Evolutionary conservation across 805 yeast species (phyloP), one percentile per base, ranked within the genome.

Genomic region (Yamadazyma tumulicola): DNA sequence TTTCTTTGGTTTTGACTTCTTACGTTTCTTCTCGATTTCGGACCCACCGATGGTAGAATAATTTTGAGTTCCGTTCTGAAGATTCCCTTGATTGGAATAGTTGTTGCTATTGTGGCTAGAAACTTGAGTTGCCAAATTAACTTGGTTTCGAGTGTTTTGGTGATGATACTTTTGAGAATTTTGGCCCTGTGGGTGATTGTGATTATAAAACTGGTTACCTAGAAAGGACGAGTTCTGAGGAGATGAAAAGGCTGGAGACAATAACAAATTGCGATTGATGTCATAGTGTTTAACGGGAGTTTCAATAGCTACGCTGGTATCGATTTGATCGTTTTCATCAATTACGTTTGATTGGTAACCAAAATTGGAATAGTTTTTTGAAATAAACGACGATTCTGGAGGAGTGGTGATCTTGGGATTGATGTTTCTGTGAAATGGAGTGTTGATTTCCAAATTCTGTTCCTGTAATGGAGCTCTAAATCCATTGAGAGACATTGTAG

Each of bases 181-280:
- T 6, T 6, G 6, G 6, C 11, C 21, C 6, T 31, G 29, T 9
- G n/a, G 6, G 12, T 16, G 9, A 17, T 5, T 17, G 12, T 17
- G 32, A 13, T 12, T 18, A 13, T 24, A 12, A 16, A 23, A 24
- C n/a, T 19, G 14, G 7, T 29, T 27, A 15, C 10, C 13, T 9
- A 34, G 15, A 27, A 29, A 31, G 9, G 34, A 29, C 10, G 27
- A 30, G 15, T 47, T 57, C 30, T 67, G 74, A 5, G 80, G 81
- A 10, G 78, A 72, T 6, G 78, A 73, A 41, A 57, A 57, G 2
- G 69, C 69, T 1, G 72, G 72, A 9, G 69, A 62, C 29, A 66
- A 47, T 8, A 61, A 36, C 6, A 57, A 39, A 16, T 54, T 32
- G 29, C 38, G 32, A 35, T 36, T 42, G 19, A 34, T 30, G 27